Base-by-base conservation (phyloP, 208 protist species). In the Leptomonas seymouri region DNA sequence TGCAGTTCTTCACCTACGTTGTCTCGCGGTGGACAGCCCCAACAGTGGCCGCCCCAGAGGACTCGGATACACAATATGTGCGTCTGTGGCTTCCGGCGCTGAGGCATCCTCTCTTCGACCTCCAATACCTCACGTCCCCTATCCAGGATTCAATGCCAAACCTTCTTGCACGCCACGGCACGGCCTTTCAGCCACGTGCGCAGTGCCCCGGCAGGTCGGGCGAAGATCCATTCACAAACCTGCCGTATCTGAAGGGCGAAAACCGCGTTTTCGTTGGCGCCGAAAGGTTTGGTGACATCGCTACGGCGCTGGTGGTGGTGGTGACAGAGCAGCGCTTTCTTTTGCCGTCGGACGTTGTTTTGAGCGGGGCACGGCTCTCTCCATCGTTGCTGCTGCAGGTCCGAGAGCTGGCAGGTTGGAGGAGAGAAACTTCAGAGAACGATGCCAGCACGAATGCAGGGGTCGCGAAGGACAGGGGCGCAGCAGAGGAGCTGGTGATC, bases 31-130 rank as follows among this genome's bases (percentile, higher is more conserved):
- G 36, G 23, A 59, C 21, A 71, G 36, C 23, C n/a, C 18, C 21
- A 21, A 30, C 46, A 50, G 11, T 28, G 59, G 36, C 54, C 6
- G 12, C 6, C 1, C 27, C 45, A 18, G 49, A 39, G 9, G n/a
- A 23, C 5, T 23, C 36, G 3, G 36, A 31, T 14, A 28, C 11
- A 18, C 66, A 31, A 45, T 55, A 69, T 20, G 11, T 82, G 20
- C 67, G 71, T 30, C 48, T 92, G 53, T 94, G 86, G 86, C 65
- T 94, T 31, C 89, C 89, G 14, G 77, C 78, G 16, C 82, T 94
- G 41, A 58, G 64, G 12, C 66, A 84, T 58, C 86, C 89, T 39
- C 49, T 75, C 51, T 66, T 89, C 18, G 57, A 83, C 42, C 57
- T 91, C 16, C 56, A 71, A n/a, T 62, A 53, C 31, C 58, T 77